Percentiles rank a stretch among this genome's conserved stretches.
Evolutionary conservation across 306 rosid species (phyloP).

Genomic region (Pterocarpus santalinus): DNA sequence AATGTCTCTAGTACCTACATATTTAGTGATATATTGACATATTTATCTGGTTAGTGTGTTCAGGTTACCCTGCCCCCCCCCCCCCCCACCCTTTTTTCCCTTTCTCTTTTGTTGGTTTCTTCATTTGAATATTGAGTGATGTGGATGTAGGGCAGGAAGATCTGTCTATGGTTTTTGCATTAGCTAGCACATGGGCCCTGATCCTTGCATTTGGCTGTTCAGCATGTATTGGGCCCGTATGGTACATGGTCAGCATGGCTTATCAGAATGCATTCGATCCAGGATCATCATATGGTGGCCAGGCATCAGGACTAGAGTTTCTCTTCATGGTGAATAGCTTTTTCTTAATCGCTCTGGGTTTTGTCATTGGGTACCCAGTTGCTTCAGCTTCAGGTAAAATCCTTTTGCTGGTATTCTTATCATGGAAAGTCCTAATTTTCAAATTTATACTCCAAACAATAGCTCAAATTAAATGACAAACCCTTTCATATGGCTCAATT

Average conservation of each 20-base stretch:
- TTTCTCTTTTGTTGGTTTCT: constrained; percentile 29
- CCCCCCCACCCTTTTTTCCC: not conserved
- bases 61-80: not conserved
- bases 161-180: constrained; percentile 73
- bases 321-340: constrained; percentile 56
- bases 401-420: not conserved
- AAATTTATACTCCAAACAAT: not conserved
- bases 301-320: constrained; percentile 49
- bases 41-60: constrained; percentile 2
- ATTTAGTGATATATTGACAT: not conserved
- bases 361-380: constrained; percentile 70
- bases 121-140: constrained; percentile 67
- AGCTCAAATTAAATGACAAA: not conserved
- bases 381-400: constrained; percentile 73
- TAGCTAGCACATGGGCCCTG: constrained; percentile 74
- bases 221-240: constrained; percentile 66
- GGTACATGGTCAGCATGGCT: constrained; percentile 56
- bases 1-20: constrained; percentile 22
- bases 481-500: constrained; percentile 13
- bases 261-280: constrained; percentile 59
- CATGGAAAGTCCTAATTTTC: constrained; percentile 1
- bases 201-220: constrained; percentile 72
- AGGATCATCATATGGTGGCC: constrained; percentile 58
- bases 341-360: constrained; percentile 66
- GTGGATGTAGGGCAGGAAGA: constrained; percentile 97